Conservation (phyloP, 208 protist genomes). For the Vickermania spadyakhi region DNA sequence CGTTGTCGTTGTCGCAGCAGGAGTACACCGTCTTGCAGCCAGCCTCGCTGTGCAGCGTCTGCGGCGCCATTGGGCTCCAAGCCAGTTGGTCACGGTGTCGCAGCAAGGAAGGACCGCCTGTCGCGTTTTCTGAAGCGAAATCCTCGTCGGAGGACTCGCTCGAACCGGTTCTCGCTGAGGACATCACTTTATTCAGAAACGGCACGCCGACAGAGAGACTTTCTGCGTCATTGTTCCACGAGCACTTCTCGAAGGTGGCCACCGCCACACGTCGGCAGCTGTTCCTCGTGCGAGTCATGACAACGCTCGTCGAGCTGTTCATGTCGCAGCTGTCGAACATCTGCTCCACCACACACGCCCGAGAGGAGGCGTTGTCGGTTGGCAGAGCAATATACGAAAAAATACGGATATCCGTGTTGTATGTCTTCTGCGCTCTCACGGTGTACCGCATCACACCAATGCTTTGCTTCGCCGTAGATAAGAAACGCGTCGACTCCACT, state of each 20-base stretch:
- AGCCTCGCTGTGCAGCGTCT: slow-evolving; percentile 23
- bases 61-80: slow-evolving; percentile 12
- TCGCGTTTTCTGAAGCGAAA: not conserved
- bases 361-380: slow-evolving; percentile 1
- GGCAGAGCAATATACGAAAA: slow-evolving; percentile 56
- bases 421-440: slow-evolving; percentile 69
- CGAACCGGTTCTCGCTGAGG: slow-evolving; percentile 6
- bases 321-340: slow-evolving; percentile 43
- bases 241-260: slow-evolving; percentile 45
- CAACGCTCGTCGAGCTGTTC: slow-evolving; percentile 53
- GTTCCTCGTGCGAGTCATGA: slow-evolving; percentile 70
- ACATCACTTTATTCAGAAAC: not conserved
- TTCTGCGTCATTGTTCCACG: not conserved
- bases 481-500: slow-evolving; percentile 69
- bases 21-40: slow-evolving; percentile 74
- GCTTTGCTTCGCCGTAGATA: slow-evolving; percentile 48
- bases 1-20: slow-evolving; percentile 62
- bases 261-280: slow-evolving; percentile 78
- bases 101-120: not conserved
- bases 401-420: slow-evolving; percentile 80
- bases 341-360: slow-evolving; percentile 54
- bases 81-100: slow-evolving; percentile 4
- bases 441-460: slow-evolving; percentile 57
- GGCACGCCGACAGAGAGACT: not conserved
- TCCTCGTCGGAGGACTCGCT: not conserved